Evolutionary conservation across 1,284 basidiomycete species (phyloP), one percentile per base, ranked within the genome.

Genomic region (Microbotryum lychnidis-dioicae): DNA sequence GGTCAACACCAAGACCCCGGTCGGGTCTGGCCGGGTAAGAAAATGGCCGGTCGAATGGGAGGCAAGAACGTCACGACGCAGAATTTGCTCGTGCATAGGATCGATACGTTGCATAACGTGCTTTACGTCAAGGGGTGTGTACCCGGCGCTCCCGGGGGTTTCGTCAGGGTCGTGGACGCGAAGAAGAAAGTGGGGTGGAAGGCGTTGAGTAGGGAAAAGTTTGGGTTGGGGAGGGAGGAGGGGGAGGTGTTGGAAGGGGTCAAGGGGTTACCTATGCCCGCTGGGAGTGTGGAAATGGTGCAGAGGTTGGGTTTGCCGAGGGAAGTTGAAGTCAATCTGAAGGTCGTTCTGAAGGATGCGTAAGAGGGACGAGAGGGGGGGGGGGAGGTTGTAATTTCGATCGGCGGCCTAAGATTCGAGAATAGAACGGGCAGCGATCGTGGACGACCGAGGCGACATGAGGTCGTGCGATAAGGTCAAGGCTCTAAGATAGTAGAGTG

Each of bases 1-100:
- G 96, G 96, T 77, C 88, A 89, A 72, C 89, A 96, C 76, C 91
- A 96, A 59, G 71, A 64, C 27, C 62, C 70, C 31, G 69, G 68
- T 51, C 66, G 70, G 7, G 70, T 72, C 27, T 71, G 57, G 65
- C 63, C 56, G 57, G 94, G 94, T 49, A 97, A 93, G 79, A 97
- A 97, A 80, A 98, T 97, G 94, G 86, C 94, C 10, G 96, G 94
- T 52, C 86, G 87, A 52, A 87, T 97, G 82, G 96, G 96, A 58
- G 87, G 85, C 63, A 80, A 83, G 68, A 86, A 86, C 50, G 83
- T 83, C 20, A 97, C 93, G 12, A 73, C 74, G 33, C 76, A 77
- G 60, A 77, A 73, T 63, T 62, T 75, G 53, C 64, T 71, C 25
- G 74, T 77, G 31, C 70, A 76, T 53, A 73, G 76, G 21, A 68